Evolutionary conservation across 106 monocot genomes (phyloP).

Genomic region (Iris macrosiphon): DNA sequence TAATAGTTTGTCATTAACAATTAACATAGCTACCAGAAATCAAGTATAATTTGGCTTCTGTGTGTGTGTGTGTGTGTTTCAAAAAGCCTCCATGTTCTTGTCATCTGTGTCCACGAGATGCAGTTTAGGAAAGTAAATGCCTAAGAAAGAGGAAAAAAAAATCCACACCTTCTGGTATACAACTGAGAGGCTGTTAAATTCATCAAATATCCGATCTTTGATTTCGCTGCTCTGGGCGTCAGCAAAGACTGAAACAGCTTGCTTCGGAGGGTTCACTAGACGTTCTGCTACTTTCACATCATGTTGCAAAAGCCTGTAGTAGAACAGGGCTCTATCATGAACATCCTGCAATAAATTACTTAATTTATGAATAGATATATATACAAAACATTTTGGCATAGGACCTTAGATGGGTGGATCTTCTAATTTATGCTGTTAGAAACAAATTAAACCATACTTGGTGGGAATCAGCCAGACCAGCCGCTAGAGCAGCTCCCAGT

Average conservation of each 20-base stretch:
- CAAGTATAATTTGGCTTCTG: too few relatives aligned
- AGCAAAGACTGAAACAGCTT: constrained; percentile 98
- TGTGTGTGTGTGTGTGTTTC: too few relatives aligned
- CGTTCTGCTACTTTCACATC: constrained; percentile 75
- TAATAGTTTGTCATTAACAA: too few relatives aligned
- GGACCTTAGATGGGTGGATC: not conserved
- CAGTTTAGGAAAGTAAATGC: not conserved
- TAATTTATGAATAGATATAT: constrained; percentile 4
- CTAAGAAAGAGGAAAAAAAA: constrained; percentile 2
- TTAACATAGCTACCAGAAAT: too few relatives aligned
- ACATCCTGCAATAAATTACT: constrained; percentile 72
- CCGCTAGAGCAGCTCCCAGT: constrained; percentile 75
- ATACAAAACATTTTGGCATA: not conserved
- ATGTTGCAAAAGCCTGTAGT: constrained; percentile 95
- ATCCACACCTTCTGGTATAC: constrained; percentile 80
- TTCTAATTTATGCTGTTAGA: not conserved
- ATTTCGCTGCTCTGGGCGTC: constrained; percentile 94
- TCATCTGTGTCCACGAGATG: not conserved
- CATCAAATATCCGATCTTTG: constrained; percentile 98
- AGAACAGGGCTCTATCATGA: constrained; percentile 96
- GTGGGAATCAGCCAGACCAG: constrained; percentile 86
- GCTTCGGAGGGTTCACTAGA: constrained; percentile 93
- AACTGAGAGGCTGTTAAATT: constrained; percentile 92
- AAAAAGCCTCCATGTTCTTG: not conserved
- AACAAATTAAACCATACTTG: constrained; percentile 39